Evolutionary conservation across 1,284 basidiomycete genomes (phyloP), one percentile per base, ranked within the genome.

Genomic region (Porodaedalea pini): DNA sequence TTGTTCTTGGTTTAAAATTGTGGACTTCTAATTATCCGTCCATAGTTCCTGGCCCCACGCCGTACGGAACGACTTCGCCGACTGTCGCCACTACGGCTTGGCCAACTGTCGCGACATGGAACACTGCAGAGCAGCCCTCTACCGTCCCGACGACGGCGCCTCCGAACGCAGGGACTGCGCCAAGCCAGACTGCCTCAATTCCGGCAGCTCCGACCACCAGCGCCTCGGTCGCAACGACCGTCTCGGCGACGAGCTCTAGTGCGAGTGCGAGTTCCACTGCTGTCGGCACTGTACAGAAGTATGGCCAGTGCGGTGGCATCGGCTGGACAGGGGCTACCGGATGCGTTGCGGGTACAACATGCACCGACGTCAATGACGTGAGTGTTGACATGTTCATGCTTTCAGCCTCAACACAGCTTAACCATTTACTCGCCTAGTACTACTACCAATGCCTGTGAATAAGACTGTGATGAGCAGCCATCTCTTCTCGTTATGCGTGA

Each of bases 11-110:
- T 19, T 36, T 17, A 8, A 47, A 8, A 10, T 47, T 11, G 13
- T 19, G 49, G 29, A 56, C 15, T 21, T 45, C 55, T 51, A 11
- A 53, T 47, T 27, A 41, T 56, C 21, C 25, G 39, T 50, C 45
- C 31, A 51, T 49, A 76, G 76, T 80, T 54, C 78, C 77, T 27
- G 78, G 78, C 57, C 78, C 78, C 1, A 68, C 69, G 7, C 70
- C 73, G 1, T 75, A 73, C 59, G 71, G 68, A 23, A 67, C 69
- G 17, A 62, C 70, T 10, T 66, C 68, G 6, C 67, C 72, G 0
- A 57, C 71, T 10, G 65, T 71, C 23, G 71, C 70, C 2, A 66
- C 66, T 21, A 72, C 73, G 8, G 56, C 70, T 4, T 74, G 62
- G 47, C 73, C 72, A 6, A 70, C 69, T 0, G 70, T 70, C 17